phyloP scores from a whole-genome alignment of 176 grass and related monocot genomes.

The Lolium multiflorum region DNA sequence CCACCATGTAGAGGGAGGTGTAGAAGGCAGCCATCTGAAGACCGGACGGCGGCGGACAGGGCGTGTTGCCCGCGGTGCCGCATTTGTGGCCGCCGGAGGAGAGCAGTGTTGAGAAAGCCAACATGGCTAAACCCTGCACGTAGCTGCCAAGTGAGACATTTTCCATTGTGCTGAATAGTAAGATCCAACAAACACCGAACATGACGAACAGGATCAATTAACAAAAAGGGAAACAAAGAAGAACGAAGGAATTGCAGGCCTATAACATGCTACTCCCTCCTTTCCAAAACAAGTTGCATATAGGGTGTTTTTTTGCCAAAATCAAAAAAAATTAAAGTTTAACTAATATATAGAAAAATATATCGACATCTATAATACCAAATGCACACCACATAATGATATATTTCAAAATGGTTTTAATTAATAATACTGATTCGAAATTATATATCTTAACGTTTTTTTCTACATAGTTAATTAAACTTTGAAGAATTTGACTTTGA shows the following conservation, averaged over 20 bases:
- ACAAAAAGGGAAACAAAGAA: not conserved
- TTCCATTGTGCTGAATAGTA: not conserved
- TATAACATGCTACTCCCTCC: too few species aligned
- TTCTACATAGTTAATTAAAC: too few species aligned
- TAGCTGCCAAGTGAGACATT: not conserved
- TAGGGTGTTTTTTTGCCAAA: too few species aligned
- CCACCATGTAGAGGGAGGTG: constrained; percentile 60
- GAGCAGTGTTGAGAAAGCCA: constrained; percentile 54
- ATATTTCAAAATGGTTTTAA: too few species aligned
- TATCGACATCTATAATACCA: too few species aligned
- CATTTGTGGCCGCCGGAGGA: constrained; percentile 31
- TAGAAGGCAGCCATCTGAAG: constrained; percentile 54
- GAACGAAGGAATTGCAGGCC: not conserved
- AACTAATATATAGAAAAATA: too few species aligned
- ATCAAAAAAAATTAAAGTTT: too few species aligned
- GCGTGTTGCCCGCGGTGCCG: not conserved
- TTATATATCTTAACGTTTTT: too few species aligned
- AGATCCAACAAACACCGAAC: not conserved
- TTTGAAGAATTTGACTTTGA: too few species aligned
- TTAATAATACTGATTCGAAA: too few species aligned
- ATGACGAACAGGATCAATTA: not conserved
- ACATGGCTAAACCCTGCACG: constrained; percentile 53
- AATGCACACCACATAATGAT: too few species aligned
- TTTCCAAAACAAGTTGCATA: too few species aligned
- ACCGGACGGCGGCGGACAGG: constrained; percentile 35